These are phyloP conservation scores for Geotrichum citri-aurantii DNA, from an alignment of 1,139 yeast species.

Conservation along the genomic window DNA sequence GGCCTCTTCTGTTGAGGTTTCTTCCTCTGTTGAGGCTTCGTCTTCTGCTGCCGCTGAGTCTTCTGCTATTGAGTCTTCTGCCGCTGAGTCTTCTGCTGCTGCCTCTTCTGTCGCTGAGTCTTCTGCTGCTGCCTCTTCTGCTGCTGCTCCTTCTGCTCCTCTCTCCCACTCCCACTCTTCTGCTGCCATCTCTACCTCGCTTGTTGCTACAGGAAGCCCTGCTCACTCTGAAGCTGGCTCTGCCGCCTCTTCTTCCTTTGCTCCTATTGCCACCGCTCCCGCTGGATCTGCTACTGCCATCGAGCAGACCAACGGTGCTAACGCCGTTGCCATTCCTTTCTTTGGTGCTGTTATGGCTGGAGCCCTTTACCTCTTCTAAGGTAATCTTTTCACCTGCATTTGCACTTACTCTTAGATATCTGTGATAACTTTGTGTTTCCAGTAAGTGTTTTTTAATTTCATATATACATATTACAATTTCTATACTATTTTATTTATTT, in stretches of 20 bases:
- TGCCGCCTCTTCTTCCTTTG: neutral
- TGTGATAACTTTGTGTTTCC: neutral
- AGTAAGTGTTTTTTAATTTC: neutral
- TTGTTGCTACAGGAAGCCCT: neutral
- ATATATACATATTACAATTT: neutral
- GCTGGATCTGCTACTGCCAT: neutral
- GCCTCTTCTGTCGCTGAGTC: neutral
- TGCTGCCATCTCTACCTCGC: conserved; percentile 1
- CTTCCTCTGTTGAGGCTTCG: conserved; percentile 24
- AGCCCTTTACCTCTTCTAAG: conserved; percentile 8
- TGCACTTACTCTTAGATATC: conserved; percentile 1
- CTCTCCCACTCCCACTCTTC: neutral
- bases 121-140: conserved; percentile 1
- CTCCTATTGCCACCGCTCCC: neutral
- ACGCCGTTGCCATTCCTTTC: conserved; percentile 6
- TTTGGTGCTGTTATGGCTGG: conserved; percentile 15
- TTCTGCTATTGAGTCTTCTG: conserved; percentile 23
- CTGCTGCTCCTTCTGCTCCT: conserved; percentile 3
- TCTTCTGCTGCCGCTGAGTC: conserved; percentile 22
- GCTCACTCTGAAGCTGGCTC: neutral
- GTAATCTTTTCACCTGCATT: neutral
- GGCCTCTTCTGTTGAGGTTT: conserved; percentile 15
- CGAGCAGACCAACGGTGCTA: conserved; percentile 12
- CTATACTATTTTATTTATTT: neutral
- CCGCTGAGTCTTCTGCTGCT: conserved; percentile 20